Percentiles rank a stretch among this genome's conserved stretches.
These are phyloP conservation scores for Cryptococcus sp. DNA, from an alignment of 1,284 basidiomycete species.

Conservation along the genomic window DNA sequence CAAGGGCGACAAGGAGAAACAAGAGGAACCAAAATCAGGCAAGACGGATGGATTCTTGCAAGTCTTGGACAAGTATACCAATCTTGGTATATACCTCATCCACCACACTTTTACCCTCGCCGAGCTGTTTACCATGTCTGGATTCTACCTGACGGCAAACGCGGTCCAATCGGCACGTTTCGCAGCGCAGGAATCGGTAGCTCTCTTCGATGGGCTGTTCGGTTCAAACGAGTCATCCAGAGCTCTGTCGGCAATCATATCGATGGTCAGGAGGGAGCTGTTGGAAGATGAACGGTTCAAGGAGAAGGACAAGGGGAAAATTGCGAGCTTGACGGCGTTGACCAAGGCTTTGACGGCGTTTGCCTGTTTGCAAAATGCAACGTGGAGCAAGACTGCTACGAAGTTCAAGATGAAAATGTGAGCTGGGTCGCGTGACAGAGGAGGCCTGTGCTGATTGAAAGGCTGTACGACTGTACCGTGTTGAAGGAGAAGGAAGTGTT, in stretches of 20 bases:
- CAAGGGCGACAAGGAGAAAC: conserved; percentile 5
- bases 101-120: conserved; percentile 52
- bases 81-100: conserved; percentile 51
- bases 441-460: conserved; percentile 6
- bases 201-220: conserved; percentile 51
- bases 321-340: conserved; percentile 43
- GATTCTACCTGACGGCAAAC: conserved; percentile 49
- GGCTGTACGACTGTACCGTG: conserved; percentile 50
- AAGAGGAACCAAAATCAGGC: not conserved
- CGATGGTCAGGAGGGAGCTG: conserved; percentile 49
- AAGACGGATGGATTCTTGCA: conserved; percentile 41
- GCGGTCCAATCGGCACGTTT: conserved; percentile 40
- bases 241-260: conserved; percentile 50
- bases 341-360: conserved; percentile 53
- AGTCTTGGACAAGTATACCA: conserved; percentile 51
- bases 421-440: conserved; percentile 10
- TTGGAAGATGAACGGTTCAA: conserved; percentile 43
- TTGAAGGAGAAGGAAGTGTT: conserved; percentile 27
- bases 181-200: conserved; percentile 51
- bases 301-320: conserved; percentile 31
- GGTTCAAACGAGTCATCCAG: conserved; percentile 52
- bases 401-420: conserved; percentile 46
- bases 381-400: conserved; percentile 45
- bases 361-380: conserved; percentile 51
- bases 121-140: conserved; percentile 52